These are phyloP conservation scores for Dothideomycetidae sp. DNA, from an alignment of 2,329 filamentous ascomycete species.

Conservation along the genomic window DNA sequence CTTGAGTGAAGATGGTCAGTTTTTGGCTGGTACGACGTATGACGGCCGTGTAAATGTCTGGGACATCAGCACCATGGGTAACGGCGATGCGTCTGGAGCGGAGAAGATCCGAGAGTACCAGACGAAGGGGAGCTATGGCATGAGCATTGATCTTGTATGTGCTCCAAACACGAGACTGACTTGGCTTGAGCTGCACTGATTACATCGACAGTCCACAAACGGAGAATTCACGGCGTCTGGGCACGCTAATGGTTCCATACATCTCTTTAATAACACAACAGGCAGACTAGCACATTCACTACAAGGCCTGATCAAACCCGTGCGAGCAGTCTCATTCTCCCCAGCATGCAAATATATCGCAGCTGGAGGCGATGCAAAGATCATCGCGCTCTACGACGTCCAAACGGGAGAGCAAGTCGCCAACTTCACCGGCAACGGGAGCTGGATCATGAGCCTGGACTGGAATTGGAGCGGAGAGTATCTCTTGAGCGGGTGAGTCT, in stretches of 20 bases:
- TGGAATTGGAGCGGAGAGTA: conserved; percentile 93
- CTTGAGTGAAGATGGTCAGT: conserved; percentile 69
- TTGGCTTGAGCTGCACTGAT: too few relatives aligned
- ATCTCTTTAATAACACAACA: conserved; percentile 88
- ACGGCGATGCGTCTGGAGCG: conserved; percentile 25
- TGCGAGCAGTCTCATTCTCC: conserved; percentile 76
- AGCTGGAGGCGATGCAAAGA: conserved; percentile 73
- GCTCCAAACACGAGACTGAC: background rate
- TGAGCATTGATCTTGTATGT: conserved; percentile 64
- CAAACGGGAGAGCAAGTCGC: conserved; percentile 83
- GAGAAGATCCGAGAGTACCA: conserved; percentile 68
- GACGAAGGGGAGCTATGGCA: conserved; percentile 83
- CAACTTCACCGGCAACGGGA: conserved; percentile 62
- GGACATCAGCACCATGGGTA: conserved; percentile 38
- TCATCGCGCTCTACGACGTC: conserved; percentile 87
- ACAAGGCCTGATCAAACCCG: conserved; percentile 75
- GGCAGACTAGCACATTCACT: conserved; percentile 75
- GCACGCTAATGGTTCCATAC: conserved; percentile 81
- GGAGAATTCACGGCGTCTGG: conserved; percentile 80
- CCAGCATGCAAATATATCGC: conserved; percentile 73
- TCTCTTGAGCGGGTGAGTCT: conserved; percentile 57
- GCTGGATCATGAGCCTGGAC: conserved; percentile 82
- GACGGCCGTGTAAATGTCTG: conserved; percentile 84
- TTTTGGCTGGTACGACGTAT: conserved; percentile 73
- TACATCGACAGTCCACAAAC: conserved; percentile 42